These are phyloP conservation scores for Colletotrichum cordylinicola DNA, from an alignment of 2,329 filamentous ascomycete species.

Conservation along the genomic window DNA sequence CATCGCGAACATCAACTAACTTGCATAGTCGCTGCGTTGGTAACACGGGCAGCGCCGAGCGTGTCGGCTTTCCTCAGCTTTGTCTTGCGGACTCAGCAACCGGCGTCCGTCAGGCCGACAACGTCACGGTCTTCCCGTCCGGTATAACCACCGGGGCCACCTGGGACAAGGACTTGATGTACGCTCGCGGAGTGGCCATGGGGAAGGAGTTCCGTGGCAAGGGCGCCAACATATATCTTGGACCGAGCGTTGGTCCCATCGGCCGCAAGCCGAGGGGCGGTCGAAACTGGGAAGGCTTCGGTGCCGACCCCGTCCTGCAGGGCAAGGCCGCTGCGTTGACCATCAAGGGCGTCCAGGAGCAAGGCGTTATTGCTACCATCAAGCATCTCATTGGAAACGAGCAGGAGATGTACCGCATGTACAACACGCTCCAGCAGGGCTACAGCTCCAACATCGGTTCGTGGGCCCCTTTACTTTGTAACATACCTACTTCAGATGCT, in stretches of 20 bases:
- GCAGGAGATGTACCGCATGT: conserved; percentile 70
- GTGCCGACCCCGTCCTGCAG: conserved; percentile 74
- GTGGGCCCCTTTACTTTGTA: background rate
- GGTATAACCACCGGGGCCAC: conserved; percentile 81
- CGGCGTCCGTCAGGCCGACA: conserved; percentile 75
- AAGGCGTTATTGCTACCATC: conserved; percentile 62
- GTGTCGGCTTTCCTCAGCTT: conserved; percentile 75
- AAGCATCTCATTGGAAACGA: conserved; percentile 64
- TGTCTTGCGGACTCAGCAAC: conserved; percentile 76
- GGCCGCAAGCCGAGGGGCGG: conserved; percentile 76
- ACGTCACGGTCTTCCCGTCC: conserved; percentile 78
- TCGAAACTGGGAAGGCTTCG: conserved; percentile 79
- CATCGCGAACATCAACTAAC: background rate
- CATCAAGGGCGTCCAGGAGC: conserved; percentile 71
- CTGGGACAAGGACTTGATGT: conserved; percentile 76
- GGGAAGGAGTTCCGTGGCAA: conserved; percentile 77
- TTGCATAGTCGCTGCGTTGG: conserved; percentile 68
- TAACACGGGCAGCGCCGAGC: conserved; percentile 74
- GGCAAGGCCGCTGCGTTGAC: conserved; percentile 80
- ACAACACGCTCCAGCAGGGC: conserved; percentile 53
- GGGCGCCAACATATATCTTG: conserved; percentile 74
- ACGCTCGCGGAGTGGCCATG: conserved; percentile 69
- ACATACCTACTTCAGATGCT: background rate
- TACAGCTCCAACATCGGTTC: conserved; percentile 79
- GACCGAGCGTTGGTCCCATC: conserved; percentile 73